These are phyloP conservation scores for Pittosporum tobira DNA, from an alignment of 129 eudicot genomes.

Conservation along the genomic window DNA sequence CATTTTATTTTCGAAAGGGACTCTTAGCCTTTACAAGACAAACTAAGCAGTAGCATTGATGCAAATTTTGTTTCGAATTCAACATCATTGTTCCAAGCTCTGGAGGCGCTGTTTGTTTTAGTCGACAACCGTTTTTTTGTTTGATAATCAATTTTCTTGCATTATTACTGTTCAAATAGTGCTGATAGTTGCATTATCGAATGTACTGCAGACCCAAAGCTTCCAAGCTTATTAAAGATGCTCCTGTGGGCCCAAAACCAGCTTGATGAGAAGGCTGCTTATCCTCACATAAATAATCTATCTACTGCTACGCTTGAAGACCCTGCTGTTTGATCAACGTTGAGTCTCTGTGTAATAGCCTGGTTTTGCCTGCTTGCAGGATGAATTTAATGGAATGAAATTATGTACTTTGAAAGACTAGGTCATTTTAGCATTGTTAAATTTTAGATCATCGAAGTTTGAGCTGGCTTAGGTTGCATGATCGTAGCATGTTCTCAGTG, in stretches of 20 bases:
- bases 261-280: constrained; percentile 78
- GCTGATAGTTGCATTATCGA: constrained; percentile 9
- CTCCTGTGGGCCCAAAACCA: constrained; percentile 85
- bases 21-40: no score
- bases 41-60: no score
- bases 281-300: constrained; percentile 70
- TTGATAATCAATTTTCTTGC: not conserved
- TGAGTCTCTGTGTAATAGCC: no score
- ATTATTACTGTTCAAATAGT: not conserved
- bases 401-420: not conserved
- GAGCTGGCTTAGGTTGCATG: not conserved
- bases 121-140: not conserved
- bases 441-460: not conserved
- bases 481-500: not conserved
- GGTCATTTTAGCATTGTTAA: not conserved
- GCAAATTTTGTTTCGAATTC: no score
- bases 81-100: not conserved
- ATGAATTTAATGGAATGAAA: not conserved
- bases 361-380: not conserved
- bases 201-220: constrained; percentile 66
- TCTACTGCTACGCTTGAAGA: constrained; percentile 87
- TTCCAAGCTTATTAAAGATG: constrained; percentile 84
- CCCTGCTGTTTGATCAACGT: constrained; percentile 46
- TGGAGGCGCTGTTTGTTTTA: not conserved
- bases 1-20: no score